These are phyloP conservation scores for Mimosa bimucronata DNA, from an alignment of 306 rosid species.

Conservation along the genomic window DNA sequence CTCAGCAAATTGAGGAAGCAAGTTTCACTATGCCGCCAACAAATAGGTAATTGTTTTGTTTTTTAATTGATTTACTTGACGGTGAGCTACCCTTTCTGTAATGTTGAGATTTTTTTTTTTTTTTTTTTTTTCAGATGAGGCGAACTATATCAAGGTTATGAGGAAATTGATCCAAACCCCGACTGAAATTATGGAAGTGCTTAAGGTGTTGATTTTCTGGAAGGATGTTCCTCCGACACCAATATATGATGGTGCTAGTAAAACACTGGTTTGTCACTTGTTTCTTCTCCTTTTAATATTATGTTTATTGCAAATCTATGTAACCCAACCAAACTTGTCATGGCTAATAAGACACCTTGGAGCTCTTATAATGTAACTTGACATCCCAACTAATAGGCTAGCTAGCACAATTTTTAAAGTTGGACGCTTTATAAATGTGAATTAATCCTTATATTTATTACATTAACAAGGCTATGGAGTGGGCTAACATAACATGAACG, in stretches of 20 bases:
- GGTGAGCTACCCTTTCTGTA: neutral
- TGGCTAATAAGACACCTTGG: neutral
- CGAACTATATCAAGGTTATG: conserved; percentile 3
- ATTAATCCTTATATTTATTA: neutral
- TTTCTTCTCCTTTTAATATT: neutral
- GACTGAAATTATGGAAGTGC: conserved; percentile 42
- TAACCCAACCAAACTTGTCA: neutral
- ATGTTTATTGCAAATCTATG: neutral
- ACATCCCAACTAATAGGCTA: neutral
- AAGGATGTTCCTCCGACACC: conserved; percentile 31
- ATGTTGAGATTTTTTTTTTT: neutral
- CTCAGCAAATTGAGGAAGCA: conserved; percentile 51
- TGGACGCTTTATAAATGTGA: neutral
- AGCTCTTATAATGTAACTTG: neutral
- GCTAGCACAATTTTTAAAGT: neutral
- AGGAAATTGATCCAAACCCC: conserved; percentile 34
- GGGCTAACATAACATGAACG: neutral
- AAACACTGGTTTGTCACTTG: conserved; percentile 36
- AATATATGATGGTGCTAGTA: conserved; percentile 49
- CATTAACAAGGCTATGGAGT: neutral
- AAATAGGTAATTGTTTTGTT: conserved; percentile 40
- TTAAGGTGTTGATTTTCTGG: conserved; percentile 32
- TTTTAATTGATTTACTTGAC: neutral
- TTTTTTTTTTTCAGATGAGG: conserved; percentile 40
- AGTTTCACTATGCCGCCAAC: conserved; percentile 31